Conservation (phyloP, 2,329 filamentous ascomycete genomes). For the Venturia effusa region DNA sequence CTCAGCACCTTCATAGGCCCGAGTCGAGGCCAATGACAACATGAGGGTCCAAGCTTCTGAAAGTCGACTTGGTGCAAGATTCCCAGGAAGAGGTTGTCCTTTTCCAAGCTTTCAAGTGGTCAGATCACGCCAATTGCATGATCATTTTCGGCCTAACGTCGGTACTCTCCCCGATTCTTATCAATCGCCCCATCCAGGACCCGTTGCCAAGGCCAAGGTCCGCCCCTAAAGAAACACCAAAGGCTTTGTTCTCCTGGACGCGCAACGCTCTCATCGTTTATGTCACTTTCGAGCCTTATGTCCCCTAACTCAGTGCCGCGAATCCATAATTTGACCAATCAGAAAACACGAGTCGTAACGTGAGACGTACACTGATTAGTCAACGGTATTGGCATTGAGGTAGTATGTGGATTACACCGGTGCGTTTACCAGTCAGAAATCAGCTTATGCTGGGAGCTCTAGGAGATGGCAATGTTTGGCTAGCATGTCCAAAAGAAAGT, state of each 20-base stretch:
- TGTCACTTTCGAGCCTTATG: no score
- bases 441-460: no score
- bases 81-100: not conserved
- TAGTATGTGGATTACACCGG: not conserved
- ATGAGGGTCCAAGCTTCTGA: not conserved
- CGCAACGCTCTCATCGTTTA: not conserved
- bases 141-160: not conserved
- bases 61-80: not conserved
- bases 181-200: not conserved
- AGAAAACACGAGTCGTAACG: no score
- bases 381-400: not conserved
- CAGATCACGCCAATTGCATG: not conserved
- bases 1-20: no score
- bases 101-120: not conserved
- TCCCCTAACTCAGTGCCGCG: no score
- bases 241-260: not conserved
- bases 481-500: no score
- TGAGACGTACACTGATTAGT: not conserved
- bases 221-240: not conserved
- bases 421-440: not conserved
- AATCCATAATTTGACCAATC: no score
- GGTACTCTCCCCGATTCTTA: not conserved
- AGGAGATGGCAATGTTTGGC: no score
- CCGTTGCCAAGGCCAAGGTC: not conserved
- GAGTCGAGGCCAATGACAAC: not conserved